Evolutionary conservation across 352 stramenopile genomes (phyloP), one percentile per base, ranked within the genome.

Genomic region (Pythium guiyangense): DNA sequence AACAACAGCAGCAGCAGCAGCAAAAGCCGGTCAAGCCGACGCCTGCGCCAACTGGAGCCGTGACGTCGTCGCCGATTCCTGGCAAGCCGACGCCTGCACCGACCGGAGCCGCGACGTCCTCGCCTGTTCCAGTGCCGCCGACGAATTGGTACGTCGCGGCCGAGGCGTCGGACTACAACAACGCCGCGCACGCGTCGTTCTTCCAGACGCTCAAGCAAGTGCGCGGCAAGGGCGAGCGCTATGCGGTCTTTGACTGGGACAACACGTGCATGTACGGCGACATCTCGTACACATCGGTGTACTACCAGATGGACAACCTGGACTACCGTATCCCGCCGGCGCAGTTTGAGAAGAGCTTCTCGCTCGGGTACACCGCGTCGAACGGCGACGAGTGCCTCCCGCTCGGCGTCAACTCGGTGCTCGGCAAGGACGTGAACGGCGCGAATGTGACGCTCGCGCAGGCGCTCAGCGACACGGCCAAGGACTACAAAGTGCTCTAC

Each of bases 201-300:
- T 62, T 86, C 39, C 58, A 53, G 54, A 73, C 71, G 43, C 48
- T 84, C 27, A 59, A 54, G 25, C 59, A 49, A 8, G 58, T 79
- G 20, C 76, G 73, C 27, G 55, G 25, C 6, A 42, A 64, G 11
- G 64, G 73, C n/a, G 64, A 79, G 63, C 67, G 64, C 31, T 86
- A 82, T 59, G 71, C 65, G 26, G 66, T 79, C 42, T 84, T 84
- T 52, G 76, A 84, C 60, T 84, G 76, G 76, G 76, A 86, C 58
- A 84, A 84, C 65, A 86, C 76, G 59, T 82, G 73, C 69, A 82
- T 80, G 69, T 86, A 64, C 59, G 73, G 76, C 44, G 73, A 86
- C 63, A 84, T 86, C 52, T 82, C 71, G 66, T 84, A 86, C 69
- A 84, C 76, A 27, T 80, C 71, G 10, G 67, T 84, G 22, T 71